Conservation (phyloP, 352 stramenopile genomes). For the Phytopythium boreale region DNA sequence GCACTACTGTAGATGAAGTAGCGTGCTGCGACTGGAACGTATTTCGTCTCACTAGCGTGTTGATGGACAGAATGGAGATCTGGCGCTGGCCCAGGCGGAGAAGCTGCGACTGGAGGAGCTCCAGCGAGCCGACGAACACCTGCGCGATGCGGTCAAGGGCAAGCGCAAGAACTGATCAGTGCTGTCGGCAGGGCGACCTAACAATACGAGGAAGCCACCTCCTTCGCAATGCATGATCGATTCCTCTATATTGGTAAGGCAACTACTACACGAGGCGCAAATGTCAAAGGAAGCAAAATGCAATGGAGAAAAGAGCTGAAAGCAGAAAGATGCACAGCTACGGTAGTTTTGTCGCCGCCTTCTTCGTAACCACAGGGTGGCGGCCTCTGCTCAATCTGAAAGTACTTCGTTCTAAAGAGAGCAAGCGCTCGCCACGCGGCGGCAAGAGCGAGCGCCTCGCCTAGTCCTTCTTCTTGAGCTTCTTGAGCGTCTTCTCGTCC, state of each 20-base stretch:
- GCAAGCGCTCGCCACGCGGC: neutral
- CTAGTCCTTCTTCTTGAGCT: slow-evolving; percentile 34
- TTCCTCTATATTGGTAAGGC: slow-evolving; percentile 10
- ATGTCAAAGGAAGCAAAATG: neutral
- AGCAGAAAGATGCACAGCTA: neutral
- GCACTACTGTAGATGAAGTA: neutral
- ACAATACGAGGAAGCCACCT: neutral
- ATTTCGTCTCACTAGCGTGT: no score
- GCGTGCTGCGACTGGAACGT: no score
- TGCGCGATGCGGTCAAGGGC: slow-evolving; percentile 18
- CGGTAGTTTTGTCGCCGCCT: neutral
- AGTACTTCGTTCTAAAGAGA: neutral
- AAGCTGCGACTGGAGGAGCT: slow-evolving; percentile 72
- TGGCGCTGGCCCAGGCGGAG: slow-evolving; percentile 49
- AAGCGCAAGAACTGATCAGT: slow-evolving; percentile 5
- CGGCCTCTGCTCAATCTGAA: neutral
- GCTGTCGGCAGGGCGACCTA: neutral
- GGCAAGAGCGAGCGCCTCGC: neutral
- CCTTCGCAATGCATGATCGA: slow-evolving; percentile 1
- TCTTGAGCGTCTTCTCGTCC: slow-evolving; percentile 86
- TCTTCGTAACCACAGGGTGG: neutral
- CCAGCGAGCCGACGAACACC: slow-evolving; percentile 53
- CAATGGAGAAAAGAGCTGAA: neutral
- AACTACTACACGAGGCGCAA: neutral
- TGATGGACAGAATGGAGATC: slow-evolving; percentile 39